Evolutionary conservation across 208 protist species (phyloP).

Genomic region (Naegleria fowleri): DNA sequence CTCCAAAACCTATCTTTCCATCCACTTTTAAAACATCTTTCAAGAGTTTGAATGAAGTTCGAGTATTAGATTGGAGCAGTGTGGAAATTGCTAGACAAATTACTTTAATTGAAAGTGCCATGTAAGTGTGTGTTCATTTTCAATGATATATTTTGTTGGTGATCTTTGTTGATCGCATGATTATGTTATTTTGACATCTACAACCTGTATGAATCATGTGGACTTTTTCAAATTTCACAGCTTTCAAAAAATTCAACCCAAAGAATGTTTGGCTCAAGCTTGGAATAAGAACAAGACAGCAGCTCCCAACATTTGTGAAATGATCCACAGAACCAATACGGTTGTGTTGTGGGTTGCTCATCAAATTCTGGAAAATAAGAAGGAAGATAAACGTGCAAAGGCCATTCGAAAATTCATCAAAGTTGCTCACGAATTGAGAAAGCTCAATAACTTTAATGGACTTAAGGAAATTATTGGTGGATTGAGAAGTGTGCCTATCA

Average conservation of each 20-base stretch:
- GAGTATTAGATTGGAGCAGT: constrained; percentile 10
- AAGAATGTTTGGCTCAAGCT: constrained; percentile 10
- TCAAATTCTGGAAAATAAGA: not conserved
- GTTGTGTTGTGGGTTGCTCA: not conserved
- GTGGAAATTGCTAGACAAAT: constrained; percentile 32
- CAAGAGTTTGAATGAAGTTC: not conserved
- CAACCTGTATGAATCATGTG: no score
- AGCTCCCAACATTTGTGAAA: constrained; percentile 10
- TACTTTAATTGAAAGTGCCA: constrained; percentile 35
- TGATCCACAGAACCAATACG: constrained; percentile 22
- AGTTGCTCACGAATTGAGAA: constrained; percentile 11
- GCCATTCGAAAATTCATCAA: constrained; percentile 17
- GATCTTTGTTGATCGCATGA: no score
- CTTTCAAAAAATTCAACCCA: constrained; percentile 27
- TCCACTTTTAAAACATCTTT: not conserved
- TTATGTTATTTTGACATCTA: no score
- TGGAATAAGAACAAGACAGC: constrained; percentile 8
- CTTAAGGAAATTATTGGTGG: constrained; percentile 38
- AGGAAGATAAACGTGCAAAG: not conserved
- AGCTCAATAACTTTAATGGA: constrained; percentile 31
- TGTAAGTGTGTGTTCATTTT: no score
- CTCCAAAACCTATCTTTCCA: constrained; percentile 1
- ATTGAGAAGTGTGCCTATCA: constrained; percentile 22
- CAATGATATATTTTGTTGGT: no score
- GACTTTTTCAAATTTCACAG: no score